Conservation (phyloP, 441 rosid genomes). For the Jatropha multifida region DNA sequence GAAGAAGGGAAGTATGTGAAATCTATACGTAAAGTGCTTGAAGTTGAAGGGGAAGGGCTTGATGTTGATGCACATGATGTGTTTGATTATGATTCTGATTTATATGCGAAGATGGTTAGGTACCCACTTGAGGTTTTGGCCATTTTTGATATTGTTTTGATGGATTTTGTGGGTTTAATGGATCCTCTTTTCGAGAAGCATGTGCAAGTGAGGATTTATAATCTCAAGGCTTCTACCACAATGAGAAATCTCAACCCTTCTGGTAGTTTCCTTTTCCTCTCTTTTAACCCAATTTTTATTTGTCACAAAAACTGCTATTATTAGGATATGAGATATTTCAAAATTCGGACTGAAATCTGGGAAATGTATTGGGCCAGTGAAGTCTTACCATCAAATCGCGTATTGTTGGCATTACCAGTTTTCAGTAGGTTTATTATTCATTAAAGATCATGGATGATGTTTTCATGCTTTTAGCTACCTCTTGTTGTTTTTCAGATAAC, state of each 20-base stretch:
- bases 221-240: constrained; percentile 71
- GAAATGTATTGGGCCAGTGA: not conserved
- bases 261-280: constrained; percentile 40
- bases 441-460: not conserved
- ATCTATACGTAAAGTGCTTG: constrained; percentile 65
- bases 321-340: not conserved
- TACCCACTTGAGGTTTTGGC: constrained; percentile 94
- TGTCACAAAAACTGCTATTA: not conserved
- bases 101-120: constrained; percentile 85
- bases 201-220: constrained; percentile 77
- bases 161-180: constrained; percentile 81
- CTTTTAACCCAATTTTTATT: not conserved
- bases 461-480: not conserved
- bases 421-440: too few species aligned
- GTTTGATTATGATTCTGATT: constrained; percentile 74
- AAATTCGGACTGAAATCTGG: not conserved
- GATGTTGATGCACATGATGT: constrained; percentile 88
- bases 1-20: constrained; percentile 91
- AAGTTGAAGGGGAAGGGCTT: constrained; percentile 85
- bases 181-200: constrained; percentile 82
- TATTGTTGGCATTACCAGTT: too few species aligned
- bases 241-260: constrained; percentile 96
- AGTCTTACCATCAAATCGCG: too few species aligned
- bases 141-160: constrained; percentile 86
- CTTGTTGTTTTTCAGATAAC: not conserved